Evolutionary conservation across 179 eudicot species (phyloP), one percentile per base, ranked within the genome.

Genomic region (Silene noctiflora): DNA sequence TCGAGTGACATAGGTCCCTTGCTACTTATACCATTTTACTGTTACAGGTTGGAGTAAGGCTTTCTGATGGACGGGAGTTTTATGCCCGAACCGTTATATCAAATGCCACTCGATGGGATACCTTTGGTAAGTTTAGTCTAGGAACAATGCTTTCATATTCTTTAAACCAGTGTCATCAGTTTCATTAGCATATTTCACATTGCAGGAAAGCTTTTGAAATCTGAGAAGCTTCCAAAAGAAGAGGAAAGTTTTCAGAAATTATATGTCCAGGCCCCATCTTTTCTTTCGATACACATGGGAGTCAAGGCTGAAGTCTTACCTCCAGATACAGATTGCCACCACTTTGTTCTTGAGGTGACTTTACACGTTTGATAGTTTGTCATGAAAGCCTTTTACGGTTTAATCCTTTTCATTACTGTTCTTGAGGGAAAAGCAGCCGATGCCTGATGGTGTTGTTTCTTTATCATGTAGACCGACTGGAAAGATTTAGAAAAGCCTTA

Each of bases 51-150:
- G 99, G 99, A 72, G 99, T 93, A 73, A 89, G 86, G 70, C 85
- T 95, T 69, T 90, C 97, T 29, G 87, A 93, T 87, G 99, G 98
- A 83, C 91, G 92, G 42, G 85, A 89, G 51, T 87, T 87, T 75
- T 85, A 86, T 82, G 95, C 89, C 75, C 89, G 88, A 85, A 90
- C 97, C 78, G 79, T 95, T 74, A 87, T 95, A 78, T 95, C 99
- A 65, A 95, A 93, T 86, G 99, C 99, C 46, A 95, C 99, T 67
- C 89, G 91, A 83, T 93, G 99, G 99, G 97, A 94, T 75, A 95
- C 99, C 24, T 95, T 95, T 82, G 99, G 99, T 94, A 73, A 85
- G 87, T 86, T 83, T 63, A 44, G 74, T 19, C 22, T 22, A 51
- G 78, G 46, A 58, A 35, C 67, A 55, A 19, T 1, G 20, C 17